Conservation (phyloP, 257 asterid species). For the Nicotiana attenuata region DNA sequence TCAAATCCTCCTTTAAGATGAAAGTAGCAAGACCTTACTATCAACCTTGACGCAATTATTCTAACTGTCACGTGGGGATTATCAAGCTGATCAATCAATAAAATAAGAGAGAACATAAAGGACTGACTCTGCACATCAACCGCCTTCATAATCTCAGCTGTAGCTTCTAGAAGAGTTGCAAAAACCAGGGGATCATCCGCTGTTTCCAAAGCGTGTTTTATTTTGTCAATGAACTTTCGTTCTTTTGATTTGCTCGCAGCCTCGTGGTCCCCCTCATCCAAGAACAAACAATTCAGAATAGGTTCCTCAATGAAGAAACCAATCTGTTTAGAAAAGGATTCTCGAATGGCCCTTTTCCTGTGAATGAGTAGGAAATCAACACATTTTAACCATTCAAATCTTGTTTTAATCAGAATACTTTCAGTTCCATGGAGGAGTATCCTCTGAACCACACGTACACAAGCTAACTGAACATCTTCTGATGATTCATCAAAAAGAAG, state of each 20-base stretch:
- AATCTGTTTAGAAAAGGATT: conserved; percentile 68
- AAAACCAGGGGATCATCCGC: conserved; percentile 69
- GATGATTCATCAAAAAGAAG: conserved; percentile 68
- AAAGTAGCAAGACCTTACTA: conserved; percentile 54
- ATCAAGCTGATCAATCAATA: conserved; percentile 79
- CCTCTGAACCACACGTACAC: conserved; percentile 61
- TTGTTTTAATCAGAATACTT: conserved; percentile 49
- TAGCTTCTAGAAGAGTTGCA: conserved; percentile 77
- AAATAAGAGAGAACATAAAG: conserved; percentile 68
- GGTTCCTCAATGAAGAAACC: conserved; percentile 65
- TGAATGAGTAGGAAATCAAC: conserved; percentile 65
- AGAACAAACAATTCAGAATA: conserved; percentile 55
- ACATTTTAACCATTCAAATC: conserved; percentile 75
- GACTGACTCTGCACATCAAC: conserved; percentile 62
- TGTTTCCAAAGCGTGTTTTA: conserved; percentile 75
- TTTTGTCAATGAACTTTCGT: conserved; percentile 73
- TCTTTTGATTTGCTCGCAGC: conserved; percentile 65
- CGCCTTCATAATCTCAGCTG: conserved; percentile 70
- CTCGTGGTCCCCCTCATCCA: conserved; percentile 15
- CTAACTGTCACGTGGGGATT: conserved; percentile 60
- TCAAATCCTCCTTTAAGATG: conserved; percentile 69
- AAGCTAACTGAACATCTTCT: conserved; percentile 83
- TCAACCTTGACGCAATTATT: conserved; percentile 66
- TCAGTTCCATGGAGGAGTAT: conserved; percentile 72
- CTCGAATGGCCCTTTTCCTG: conserved; percentile 67